Evolutionary conservation across 768 basidiomycete species (phyloP), one percentile per base, ranked within the genome.

Genomic region (Fomitopsis serialis): DNA sequence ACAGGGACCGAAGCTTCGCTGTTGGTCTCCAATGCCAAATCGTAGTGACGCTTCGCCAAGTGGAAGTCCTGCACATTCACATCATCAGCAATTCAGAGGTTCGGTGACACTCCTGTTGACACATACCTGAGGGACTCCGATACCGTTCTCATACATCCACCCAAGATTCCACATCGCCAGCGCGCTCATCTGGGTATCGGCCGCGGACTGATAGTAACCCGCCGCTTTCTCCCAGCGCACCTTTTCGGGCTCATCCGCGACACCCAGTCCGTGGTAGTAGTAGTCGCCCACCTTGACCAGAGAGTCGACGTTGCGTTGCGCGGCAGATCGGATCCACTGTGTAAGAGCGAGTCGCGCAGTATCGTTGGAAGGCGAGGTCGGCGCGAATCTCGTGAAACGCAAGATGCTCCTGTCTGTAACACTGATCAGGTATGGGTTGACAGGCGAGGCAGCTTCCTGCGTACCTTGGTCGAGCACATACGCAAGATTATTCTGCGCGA

Each of bases 141-240:
- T 68, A 0, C 97, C 97, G 61, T 93, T 92, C 72, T 98, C 96
- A 67, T 98, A 98, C 97, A 98, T 98, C 91, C 92, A 98, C 1
- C 96, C 97, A 11, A 98, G 72, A 64, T 98, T 97, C 93, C 93
- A 98, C 85, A 97, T 92, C 1, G 97, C 94, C 58, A 98, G 75
- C 1, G 97, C 93, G 60, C 93, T 97, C 61, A 88, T 61, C 56
- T 95, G 91, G 2, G 92, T 95, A 58, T 94, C 92, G 2, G 91
- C 92, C 3, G 97, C 97, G 27, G 90, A 88, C 64, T 91, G 93
- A 63, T 99, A 99, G 65, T 91, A 98, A 24, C 86, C 82, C 0
- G 90, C 94, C 0, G 97, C 97, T 61, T 93, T 93, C 67, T 96
- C 94, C 66, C 84, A 83, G 17, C 89, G 80, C 19, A 75, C 63